These are phyloP conservation scores for Penicillium paxilli DNA, from an alignment of 495 filamentous ascomycete species.

Conservation along the genomic window DNA sequence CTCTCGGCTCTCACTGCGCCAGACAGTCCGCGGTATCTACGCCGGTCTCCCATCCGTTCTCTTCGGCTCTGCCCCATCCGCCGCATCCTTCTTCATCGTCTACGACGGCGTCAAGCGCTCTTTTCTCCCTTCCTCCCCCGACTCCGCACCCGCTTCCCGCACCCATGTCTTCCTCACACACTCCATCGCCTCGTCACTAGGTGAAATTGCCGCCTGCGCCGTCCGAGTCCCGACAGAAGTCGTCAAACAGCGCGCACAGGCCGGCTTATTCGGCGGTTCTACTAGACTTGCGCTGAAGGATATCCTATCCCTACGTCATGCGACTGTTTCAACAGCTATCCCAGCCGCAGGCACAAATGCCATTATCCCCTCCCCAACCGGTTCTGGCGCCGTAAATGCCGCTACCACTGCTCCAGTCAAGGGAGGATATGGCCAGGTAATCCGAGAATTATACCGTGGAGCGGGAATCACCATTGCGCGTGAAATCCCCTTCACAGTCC, in stretches of 20 bases:
- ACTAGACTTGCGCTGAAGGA: slow-evolving; percentile 57
- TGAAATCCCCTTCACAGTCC: slow-evolving; percentile 94
- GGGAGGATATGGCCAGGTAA: slow-evolving; percentile 57
- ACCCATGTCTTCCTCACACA: slow-evolving; percentile 55
- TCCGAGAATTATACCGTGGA: slow-evolving; percentile 85
- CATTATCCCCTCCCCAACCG: neutral
- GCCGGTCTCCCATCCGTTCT: slow-evolving; percentile 66
- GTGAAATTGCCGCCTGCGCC: slow-evolving; percentile 90
- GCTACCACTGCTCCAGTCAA: too few species aligned
- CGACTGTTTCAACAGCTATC: neutral
- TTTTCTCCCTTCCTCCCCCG: slow-evolving; percentile 36
- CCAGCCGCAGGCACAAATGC: slow-evolving; percentile 5
- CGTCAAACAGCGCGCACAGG: slow-evolving; percentile 94
- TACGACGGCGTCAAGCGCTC: slow-evolving; percentile 80
- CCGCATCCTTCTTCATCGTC: slow-evolving; percentile 96
- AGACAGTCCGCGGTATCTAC: slow-evolving; percentile 70
- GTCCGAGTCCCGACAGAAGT: slow-evolving; percentile 95
- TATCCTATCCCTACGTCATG: slow-evolving; percentile 61
- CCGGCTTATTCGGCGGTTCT: slow-evolving; percentile 63
- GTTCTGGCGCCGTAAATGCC: too few species aligned
- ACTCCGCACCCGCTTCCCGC: slow-evolving; percentile 28
- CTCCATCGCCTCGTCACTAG: slow-evolving; percentile 84
- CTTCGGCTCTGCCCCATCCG: slow-evolving; percentile 87
- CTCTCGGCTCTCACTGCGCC: slow-evolving; percentile 37
- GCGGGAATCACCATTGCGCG: slow-evolving; percentile 89